Base-by-base conservation (phyloP, 2,329 filamentous ascomycete species). In the Diplodia sapinea region DNA sequence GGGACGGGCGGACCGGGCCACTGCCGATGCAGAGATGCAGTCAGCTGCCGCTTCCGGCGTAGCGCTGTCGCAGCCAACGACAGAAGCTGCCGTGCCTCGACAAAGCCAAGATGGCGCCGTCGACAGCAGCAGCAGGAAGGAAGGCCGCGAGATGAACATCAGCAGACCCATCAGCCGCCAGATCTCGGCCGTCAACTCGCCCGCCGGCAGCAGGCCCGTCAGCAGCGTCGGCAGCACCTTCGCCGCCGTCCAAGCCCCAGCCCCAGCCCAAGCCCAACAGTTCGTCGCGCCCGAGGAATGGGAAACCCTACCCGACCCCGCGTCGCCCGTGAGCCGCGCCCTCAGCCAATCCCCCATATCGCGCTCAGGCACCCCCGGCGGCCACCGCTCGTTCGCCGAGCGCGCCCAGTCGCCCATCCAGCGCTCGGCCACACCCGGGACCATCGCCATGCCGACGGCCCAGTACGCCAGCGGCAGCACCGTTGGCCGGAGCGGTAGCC, bases 211-310 rank as follows among this genome's bases (percentile, higher is more conserved):
- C 17, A 47, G 64, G 5, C 64, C 64, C 1, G 64, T 59, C 29
- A 66, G 64, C 54, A 57, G 64, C 43, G 31, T 63, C 29, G 59
- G 59, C 59, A 63, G 43, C 59, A 43, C 43, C n/a, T 63, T 47
- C 9, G 33, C 54, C 26, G 49, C n/a, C 13, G 36, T 7, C 11
- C 31, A 6, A 33, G 36, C 36, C 36, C 9, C 36, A 11, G 36
- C 36, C 36, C 31, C 36, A 11, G 36, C 36, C 36, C 31, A 6
- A 33, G 31, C 49, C 31, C 31, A 33, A 4, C 49, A 36, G 26
- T 66, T 66, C 29, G 64, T 66, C 29, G 50, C 64, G 11, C 64
- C 64, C 4, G 64, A 66, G 15, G 64, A 66, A 43, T 66, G 64
- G 64, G 64, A 66, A 15, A 51, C 52, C 6, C 52, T 66, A 20